phyloP scores from a whole-genome alignment of 176 grass and related monocot genomes.

The Tuctoria greenei region DNA sequence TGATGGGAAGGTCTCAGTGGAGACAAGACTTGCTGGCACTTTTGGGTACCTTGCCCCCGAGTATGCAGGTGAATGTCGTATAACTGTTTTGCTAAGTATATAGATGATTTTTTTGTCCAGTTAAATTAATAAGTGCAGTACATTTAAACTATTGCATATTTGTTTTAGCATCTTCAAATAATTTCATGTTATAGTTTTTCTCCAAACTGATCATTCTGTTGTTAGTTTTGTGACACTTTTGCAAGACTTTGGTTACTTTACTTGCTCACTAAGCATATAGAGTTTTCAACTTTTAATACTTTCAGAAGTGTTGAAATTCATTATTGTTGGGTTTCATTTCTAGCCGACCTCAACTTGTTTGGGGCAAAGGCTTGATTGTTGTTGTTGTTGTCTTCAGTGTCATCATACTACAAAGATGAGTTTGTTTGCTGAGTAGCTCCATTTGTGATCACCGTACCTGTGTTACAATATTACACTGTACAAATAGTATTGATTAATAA shows the following conservation, averaged over 20 bases:
- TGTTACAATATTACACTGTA: not conserved
- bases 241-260: not conserved
- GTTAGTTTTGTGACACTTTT: not conserved
- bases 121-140: not conserved
- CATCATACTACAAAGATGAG: not conserved
- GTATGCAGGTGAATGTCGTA: constrained; percentile 78
- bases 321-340: too few species aligned
- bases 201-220: not conserved
- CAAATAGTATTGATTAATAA: not conserved
- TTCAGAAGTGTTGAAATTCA: constrained; percentile 3
- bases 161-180: not conserved
- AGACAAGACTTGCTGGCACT: constrained; percentile 85
- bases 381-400: too few species aligned
- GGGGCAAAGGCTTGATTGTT: too few species aligned
- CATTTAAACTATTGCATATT: not conserved
- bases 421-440: not conserved
- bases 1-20: constrained; percentile 80
- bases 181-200: not conserved
- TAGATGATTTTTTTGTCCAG: not conserved
- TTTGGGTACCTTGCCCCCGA: constrained; percentile 96
- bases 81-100: constrained; percentile 22
- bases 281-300: not conserved
- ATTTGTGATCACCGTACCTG: not conserved
- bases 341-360: too few species aligned
- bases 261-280: not conserved